Evolutionary conservation across 2,329 filamentous ascomycete genomes (phyloP), one percentile per base, ranked within the genome.

Genomic region (Colletotrichum sp.): DNA sequence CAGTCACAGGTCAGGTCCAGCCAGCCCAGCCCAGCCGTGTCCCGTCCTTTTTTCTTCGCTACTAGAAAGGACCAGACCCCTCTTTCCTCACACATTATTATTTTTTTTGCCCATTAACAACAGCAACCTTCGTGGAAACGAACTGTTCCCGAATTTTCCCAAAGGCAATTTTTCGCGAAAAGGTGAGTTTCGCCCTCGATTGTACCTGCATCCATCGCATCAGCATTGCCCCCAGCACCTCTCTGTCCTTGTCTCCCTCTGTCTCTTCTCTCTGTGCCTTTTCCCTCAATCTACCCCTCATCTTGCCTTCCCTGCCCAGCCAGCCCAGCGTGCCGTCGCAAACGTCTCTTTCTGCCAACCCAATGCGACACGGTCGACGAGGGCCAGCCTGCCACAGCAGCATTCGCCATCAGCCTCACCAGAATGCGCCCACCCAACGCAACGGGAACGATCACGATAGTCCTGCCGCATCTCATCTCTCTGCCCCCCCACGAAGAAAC

Each of bases 1-100:
- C 43, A 48, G 43, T 48, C 43, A 48, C 43, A 48, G 30, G 38
- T 55, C 65, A 66, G 38, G 38, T 48, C 43, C 43, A 48, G 43
- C 43, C 43, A 30, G 65, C 18, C 38, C 43, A 30, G 65, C 18
- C 38, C 38, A 24, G 30, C 65, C 65, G 43, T 48, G 43, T 56
- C 24, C 61, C 48, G 24, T 70, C 26, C 32, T 34, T 34, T 32
- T 48, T 61, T 28, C 26, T 58, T 70, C 55, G 67, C 58, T 64
- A 71, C 60, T 65, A 71, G 58, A 71, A 55, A 24, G 60, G 68
- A 73, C 58, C 34, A 36, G 70, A 76, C 73, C 70, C 73, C 73
- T 75, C 73, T 65, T 73, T 66, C 70, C 52, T 73, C 73, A 73
- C 73, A 73, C 71, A 73, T 62, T 67, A 58, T 60, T 71, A 52